Evolutionary conservation across 164 flowering plant species (phyloP).

Genomic region (Kalanchoe fedtschenkoi): DNA sequence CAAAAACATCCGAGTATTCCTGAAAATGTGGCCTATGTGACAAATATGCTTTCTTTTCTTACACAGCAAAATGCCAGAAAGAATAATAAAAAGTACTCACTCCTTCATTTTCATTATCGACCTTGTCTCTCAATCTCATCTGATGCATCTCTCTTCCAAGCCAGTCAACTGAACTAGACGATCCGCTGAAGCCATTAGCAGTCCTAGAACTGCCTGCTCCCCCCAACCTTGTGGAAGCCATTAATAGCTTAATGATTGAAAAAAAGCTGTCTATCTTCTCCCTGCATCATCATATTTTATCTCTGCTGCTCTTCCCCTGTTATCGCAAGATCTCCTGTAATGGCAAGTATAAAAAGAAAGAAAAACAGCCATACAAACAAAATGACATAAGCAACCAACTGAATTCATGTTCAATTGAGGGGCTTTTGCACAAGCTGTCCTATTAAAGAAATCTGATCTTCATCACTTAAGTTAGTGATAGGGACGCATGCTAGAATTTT

Average conservation of each 20-base stretch:
- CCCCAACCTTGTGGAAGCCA: constrained; percentile 76
- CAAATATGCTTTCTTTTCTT: neutral
- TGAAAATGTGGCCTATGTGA: too few species aligned
- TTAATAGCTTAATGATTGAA: constrained; percentile 10
- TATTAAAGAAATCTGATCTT: neutral
- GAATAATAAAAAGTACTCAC: constrained; percentile 25
- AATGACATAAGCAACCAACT: neutral
- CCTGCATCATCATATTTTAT: neutral
- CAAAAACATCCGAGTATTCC: too few species aligned
- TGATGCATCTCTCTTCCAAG: constrained; percentile 85
- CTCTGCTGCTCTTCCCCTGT: neutral
- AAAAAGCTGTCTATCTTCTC: constrained; percentile 3
- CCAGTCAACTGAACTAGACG: constrained; percentile 90
- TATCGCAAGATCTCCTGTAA: constrained; percentile 2
- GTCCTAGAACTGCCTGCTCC: constrained; percentile 80
- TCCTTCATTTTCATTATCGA: constrained; percentile 63
- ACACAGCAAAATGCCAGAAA: neutral
- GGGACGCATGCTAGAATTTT: neutral
- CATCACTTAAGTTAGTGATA: neutral
- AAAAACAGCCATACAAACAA: neutral
- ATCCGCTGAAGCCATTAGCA: constrained; percentile 47
- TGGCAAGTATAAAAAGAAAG: too few species aligned
- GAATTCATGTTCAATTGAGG: neutral
- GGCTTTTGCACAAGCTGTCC: neutral
- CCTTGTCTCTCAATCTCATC: constrained; percentile 73